A percentile compares a stretch with the other conserved stretches of the same genome.
Evolutionary conservation across 768 basidiomycete species (phyloP).

Genomic region (Panus rudis): DNA sequence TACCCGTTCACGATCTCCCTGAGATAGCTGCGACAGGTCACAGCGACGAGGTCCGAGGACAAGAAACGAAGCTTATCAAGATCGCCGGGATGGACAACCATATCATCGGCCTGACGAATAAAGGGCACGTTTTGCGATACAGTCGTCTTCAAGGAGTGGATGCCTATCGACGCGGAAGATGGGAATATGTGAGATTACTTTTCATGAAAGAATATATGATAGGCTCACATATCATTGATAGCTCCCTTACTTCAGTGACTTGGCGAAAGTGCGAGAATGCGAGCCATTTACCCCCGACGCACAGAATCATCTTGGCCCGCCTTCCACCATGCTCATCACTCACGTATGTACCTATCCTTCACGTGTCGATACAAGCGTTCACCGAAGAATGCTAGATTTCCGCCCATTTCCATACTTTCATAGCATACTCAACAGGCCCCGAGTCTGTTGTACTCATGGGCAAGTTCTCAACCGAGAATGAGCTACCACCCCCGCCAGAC

Average conservation of each 20-base stretch:
- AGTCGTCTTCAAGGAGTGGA: slow-evolving; percentile 37
- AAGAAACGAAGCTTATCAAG: slow-evolving; percentile 52
- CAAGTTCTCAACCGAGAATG: slow-evolving; percentile 33
- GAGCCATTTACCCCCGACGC: slow-evolving; percentile 34
- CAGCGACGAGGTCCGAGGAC: slow-evolving; percentile 16
- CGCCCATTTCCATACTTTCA: slow-evolving; percentile 76
- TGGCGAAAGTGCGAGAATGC: slow-evolving; percentile 40
- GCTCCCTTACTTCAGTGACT: slow-evolving; percentile 72
- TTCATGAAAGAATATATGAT: not conserved
- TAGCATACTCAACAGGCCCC: slow-evolving; percentile 69
- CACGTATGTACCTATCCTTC: slow-evolving; percentile 46
- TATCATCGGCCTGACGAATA: slow-evolving; percentile 73
- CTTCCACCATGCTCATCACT: slow-evolving; percentile 55
- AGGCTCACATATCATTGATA: slow-evolving; percentile 22
- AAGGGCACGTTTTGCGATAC: slow-evolving; percentile 71
- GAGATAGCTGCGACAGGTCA: slow-evolving; percentile 29
- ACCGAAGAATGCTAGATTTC: slow-evolving; percentile 50
- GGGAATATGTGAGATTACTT: slow-evolving; percentile 64
- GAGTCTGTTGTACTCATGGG: slow-evolving; percentile 75
- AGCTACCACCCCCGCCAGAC: slow-evolving; percentile 12
- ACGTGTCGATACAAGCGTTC: slow-evolving; percentile 5
- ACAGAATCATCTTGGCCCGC: slow-evolving; percentile 24
- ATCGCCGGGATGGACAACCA: slow-evolving; percentile 73
- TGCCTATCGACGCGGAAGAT: slow-evolving; percentile 32
- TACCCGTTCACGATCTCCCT: slow-evolving; percentile 55